Percentiles rank a stretch among this genome's conserved stretches.
These are phyloP conservation scores for Dittrichia graveolens DNA, from an alignment of 129 eudicot genomes.

Conservation along the genomic window DNA sequence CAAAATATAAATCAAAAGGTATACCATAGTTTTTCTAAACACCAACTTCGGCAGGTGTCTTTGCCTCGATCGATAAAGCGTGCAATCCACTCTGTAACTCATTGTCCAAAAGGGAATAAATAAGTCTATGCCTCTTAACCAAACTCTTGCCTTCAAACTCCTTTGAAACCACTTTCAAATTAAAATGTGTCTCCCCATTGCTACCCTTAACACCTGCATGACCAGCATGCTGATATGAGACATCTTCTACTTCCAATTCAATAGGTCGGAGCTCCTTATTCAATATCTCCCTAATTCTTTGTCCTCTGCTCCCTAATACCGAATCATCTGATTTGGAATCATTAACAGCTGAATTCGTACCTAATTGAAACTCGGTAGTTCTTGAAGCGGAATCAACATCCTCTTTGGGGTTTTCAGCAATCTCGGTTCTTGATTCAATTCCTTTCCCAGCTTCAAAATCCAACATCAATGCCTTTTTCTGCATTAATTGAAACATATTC, in stretches of 20 bases:
- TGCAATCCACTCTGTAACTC: constrained; percentile 89
- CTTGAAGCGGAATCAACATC: constrained; percentile 8
- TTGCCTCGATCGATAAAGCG: constrained; percentile 82
- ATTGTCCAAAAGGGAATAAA: constrained; percentile 68
- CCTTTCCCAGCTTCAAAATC: constrained; percentile 60
- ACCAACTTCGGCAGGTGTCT: constrained; percentile 80
- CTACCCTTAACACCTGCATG: constrained; percentile 88
- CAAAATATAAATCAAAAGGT: background rate
- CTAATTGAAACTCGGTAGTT: constrained; percentile 4
- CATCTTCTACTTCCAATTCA: constrained; percentile 73
- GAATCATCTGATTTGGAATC: constrained; percentile 29
- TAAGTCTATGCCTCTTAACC: constrained; percentile 89
- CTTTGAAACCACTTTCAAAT: constrained; percentile 72
- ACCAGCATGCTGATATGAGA: constrained; percentile 97
- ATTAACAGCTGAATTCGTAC: constrained; percentile 18
- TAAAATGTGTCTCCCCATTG: constrained; percentile 90
- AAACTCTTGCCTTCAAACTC: constrained; percentile 87
- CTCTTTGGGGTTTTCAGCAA: background rate
- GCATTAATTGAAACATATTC: constrained; percentile 86
- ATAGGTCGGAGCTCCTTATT: constrained; percentile 62
- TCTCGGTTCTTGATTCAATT: constrained; percentile 18
- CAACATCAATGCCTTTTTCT: constrained; percentile 71
- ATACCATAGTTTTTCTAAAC: constrained; percentile 31
- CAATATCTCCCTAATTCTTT: constrained; percentile 57
- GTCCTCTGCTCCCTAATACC: constrained; percentile 67